phyloP scores from a whole-genome alignment of 805 yeast genomes.

The Blastobotrys americana region DNA sequence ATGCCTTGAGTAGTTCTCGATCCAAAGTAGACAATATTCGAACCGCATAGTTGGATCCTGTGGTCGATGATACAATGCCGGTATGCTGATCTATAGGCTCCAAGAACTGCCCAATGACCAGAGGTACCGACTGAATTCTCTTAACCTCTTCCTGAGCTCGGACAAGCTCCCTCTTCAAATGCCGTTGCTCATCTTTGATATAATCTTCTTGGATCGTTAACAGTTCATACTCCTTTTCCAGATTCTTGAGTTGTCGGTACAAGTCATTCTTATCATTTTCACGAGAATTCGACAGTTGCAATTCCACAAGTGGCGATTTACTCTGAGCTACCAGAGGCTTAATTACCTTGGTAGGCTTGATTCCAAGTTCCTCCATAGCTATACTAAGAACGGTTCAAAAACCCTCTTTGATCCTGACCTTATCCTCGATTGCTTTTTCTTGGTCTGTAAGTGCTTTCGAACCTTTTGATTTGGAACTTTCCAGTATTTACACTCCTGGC shows the following conservation, averaged over 20 bases:
- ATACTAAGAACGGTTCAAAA: no score
- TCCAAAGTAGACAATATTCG: slow-evolving; percentile 91
- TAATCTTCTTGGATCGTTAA: slow-evolving; percentile 87
- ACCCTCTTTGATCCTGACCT: no score
- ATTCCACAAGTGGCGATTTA: background rate
- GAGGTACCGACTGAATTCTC: slow-evolving; percentile 93
- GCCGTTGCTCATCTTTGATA: slow-evolving; percentile 96
- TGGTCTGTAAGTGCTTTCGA: no score
- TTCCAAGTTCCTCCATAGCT: background rate
- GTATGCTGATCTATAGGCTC: slow-evolving; percentile 96
- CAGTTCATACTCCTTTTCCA: slow-evolving; percentile 85
- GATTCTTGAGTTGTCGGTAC: slow-evolving; percentile 74
- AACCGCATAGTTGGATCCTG: slow-evolving; percentile 96
- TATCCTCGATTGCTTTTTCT: no score
- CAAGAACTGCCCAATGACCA: slow-evolving; percentile 95
- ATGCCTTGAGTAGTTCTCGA: slow-evolving; percentile 87
- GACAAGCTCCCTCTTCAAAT: slow-evolving; percentile 84
- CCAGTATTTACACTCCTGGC: no score
- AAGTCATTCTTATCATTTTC: slow-evolving; percentile 42
- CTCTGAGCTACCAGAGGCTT: background rate
- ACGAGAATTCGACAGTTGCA: background rate
- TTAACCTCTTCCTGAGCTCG: slow-evolving; percentile 98
- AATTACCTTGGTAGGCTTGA: background rate
- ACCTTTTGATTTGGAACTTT: no score
- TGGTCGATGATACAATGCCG: slow-evolving; percentile 94